phyloP scores from a whole-genome alignment of 176 grass and related monocot genomes.

The Thinopyrum elongatum region DNA sequence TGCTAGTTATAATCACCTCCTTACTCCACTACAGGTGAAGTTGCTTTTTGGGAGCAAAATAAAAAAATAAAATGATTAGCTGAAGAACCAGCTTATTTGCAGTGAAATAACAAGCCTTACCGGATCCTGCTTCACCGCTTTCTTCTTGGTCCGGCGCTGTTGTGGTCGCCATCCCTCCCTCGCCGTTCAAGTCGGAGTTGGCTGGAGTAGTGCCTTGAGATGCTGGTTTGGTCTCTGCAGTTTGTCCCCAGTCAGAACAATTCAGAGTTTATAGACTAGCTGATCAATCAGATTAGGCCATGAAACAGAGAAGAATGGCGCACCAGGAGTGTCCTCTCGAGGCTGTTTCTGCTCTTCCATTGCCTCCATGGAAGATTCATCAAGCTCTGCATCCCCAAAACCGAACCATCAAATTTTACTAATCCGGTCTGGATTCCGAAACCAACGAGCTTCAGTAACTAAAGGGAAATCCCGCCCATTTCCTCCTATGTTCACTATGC shows the following conservation, averaged over 20 bases:
- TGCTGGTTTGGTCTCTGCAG: constrained; percentile 18
- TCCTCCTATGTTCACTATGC: not conserved
- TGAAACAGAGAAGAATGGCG: not conserved
- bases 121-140: constrained; percentile 10
- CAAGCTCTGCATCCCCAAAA: constrained; percentile 13
- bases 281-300: not conserved
- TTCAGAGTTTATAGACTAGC: constrained; percentile 17
- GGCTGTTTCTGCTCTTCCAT: not conserved
- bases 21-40: constrained; percentile 11
- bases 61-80: not conserved
- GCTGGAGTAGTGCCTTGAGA: not conserved
- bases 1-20: not conserved
- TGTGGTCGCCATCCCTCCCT: not conserved
- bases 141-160: not conserved
- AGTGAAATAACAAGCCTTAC: not conserved
- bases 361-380: constrained; percentile 20
- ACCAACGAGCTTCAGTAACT: not conserved
- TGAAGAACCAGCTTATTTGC: not conserved
- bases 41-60: not conserved
- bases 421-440: not conserved
- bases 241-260: constrained; percentile 4
- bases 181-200: not conserved
- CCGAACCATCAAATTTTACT: not conserved
- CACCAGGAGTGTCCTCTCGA: constrained; percentile 22
- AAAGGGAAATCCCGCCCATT: not conserved